Conservation (phyloP, 805 yeast species). For the Candida silvicultrix region DNA sequence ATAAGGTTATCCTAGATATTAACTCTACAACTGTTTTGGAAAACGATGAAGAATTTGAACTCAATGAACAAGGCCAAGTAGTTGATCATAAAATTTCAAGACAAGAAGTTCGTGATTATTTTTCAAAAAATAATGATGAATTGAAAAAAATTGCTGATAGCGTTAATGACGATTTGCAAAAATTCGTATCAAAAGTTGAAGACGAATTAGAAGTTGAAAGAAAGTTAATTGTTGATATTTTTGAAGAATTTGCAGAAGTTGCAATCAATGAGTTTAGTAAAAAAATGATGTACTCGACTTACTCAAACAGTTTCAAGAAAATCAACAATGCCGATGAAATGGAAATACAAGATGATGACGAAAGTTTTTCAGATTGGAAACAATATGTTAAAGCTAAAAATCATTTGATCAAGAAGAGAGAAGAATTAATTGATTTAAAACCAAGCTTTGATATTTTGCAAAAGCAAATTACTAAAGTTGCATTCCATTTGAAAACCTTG, state of each 20-base stretch:
- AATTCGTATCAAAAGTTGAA: slow-evolving; percentile 27
- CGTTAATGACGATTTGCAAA: slow-evolving; percentile 26
- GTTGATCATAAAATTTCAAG: slow-evolving; percentile 36
- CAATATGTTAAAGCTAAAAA: slow-evolving; percentile 52
- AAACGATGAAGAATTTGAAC: slow-evolving; percentile 27
- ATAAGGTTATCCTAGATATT: slow-evolving; percentile 30
- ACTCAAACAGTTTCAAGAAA: slow-evolving; percentile 17
- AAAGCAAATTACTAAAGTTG: slow-evolving; percentile 27
- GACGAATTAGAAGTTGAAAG: slow-evolving; percentile 31
- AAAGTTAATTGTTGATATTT: slow-evolving; percentile 49
- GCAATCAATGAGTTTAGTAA: slow-evolving; percentile 60
- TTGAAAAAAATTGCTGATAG: slow-evolving; percentile 26
- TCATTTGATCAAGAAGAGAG: slow-evolving; percentile 48
- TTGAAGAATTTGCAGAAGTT: slow-evolving; percentile 70
- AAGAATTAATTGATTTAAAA: slow-evolving; percentile 34
- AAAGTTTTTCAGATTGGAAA: slow-evolving; percentile 51
- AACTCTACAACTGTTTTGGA: slow-evolving; percentile 29
- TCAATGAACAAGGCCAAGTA: slow-evolving; percentile 28
- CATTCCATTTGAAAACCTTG: slow-evolving; percentile 38
- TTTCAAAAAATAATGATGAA: slow-evolving; percentile 25
- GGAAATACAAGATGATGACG: slow-evolving; percentile 22
- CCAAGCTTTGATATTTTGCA: slow-evolving; percentile 26
- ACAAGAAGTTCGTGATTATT: slow-evolving; percentile 38
- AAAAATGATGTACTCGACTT: slow-evolving; percentile 38
- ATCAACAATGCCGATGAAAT: slow-evolving; percentile 3